Conservation (phyloP, 352 stramenopile species). For the Phytophthora fragariaefolia region DNA sequence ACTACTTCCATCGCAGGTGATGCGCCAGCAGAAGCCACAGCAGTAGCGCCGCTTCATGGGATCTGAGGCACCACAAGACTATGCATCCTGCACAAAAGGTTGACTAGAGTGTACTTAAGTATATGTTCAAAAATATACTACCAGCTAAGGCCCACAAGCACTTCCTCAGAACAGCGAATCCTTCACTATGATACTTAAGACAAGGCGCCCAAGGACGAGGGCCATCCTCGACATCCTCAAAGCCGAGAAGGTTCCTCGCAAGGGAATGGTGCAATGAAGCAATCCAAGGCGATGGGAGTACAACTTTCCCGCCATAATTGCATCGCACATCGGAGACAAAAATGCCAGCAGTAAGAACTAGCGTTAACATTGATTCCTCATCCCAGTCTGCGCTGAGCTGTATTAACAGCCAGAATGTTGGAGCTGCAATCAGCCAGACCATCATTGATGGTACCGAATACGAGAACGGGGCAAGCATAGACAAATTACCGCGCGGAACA, state of each 20-base stretch:
- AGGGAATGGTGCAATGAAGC: background rate
- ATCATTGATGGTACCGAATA: slow-evolving; percentile 2
- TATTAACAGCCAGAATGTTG: background rate
- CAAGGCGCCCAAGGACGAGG: slow-evolving; percentile 22
- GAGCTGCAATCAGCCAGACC: background rate
- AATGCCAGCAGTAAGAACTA: slow-evolving; percentile 26
- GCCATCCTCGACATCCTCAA: slow-evolving; percentile 7
- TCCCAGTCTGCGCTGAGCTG: background rate
- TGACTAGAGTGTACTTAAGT: slow-evolving; percentile 38
- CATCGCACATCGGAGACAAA: slow-evolving; percentile 11
- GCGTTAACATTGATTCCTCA: background rate
- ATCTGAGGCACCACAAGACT: slow-evolving; percentile 18
- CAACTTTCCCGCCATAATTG: slow-evolving; percentile 11
- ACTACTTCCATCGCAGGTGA: slow-evolving; percentile 57
- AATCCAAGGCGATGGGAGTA: background rate
- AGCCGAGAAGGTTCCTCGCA: background rate
- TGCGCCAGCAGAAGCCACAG: slow-evolving; percentile 58
- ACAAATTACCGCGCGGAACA: slow-evolving; percentile 55
- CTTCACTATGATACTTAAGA: slow-evolving; percentile 11
- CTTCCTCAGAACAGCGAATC: slow-evolving; percentile 36
- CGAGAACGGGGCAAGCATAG: slow-evolving; percentile 12
- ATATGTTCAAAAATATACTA: slow-evolving; percentile 41
- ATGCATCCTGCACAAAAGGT: slow-evolving; percentile 4
- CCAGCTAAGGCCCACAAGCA: slow-evolving; percentile 21
- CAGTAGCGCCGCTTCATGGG: slow-evolving; percentile 18